phyloP scores from a whole-genome alignment of 2,329 filamentous ascomycete species.

The Pseudocercospora crystallina region DNA sequence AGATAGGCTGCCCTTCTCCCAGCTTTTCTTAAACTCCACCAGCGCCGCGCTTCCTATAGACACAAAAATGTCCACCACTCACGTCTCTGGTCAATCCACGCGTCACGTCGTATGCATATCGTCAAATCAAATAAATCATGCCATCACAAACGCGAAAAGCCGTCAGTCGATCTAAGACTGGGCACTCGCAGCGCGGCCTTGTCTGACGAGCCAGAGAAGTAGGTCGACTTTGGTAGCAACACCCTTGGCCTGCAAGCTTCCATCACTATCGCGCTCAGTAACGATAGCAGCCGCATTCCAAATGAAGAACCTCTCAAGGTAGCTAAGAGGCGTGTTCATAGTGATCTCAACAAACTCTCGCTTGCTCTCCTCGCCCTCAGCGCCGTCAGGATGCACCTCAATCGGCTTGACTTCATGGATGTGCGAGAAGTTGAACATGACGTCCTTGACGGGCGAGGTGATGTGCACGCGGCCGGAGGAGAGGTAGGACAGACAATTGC shows the following conservation, averaged over 20 bases:
- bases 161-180: too few relatives aligned
- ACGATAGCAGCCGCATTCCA: constrained; percentile 97
- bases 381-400: constrained; percentile 60
- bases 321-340: constrained; percentile 77
- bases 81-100: too few relatives aligned
- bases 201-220: constrained; percentile 84
- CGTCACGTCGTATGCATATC: too few relatives aligned
- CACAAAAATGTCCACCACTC: too few relatives aligned
- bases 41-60: too few relatives aligned
- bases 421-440: constrained; percentile 95
- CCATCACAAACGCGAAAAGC: too few relatives aligned
- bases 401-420: constrained; percentile 91
- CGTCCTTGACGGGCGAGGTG: constrained; percentile 72
- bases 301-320: constrained; percentile 90
- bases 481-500: constrained; percentile 89
- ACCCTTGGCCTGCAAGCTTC: constrained; percentile 70
- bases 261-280: constrained; percentile 68
- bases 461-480: constrained; percentile 76
- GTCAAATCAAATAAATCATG: too few relatives aligned
- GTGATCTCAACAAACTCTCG: constrained; percentile 92
- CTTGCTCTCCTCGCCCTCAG: constrained; percentile 41
- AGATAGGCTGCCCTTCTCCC: too few relatives aligned
- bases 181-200: constrained; percentile 34
- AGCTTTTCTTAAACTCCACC: too few relatives aligned
- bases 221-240: constrained; percentile 97